phyloP scores from a whole-genome alignment of 108 stramenopile species.

The Craspedostauros australis region DNA sequence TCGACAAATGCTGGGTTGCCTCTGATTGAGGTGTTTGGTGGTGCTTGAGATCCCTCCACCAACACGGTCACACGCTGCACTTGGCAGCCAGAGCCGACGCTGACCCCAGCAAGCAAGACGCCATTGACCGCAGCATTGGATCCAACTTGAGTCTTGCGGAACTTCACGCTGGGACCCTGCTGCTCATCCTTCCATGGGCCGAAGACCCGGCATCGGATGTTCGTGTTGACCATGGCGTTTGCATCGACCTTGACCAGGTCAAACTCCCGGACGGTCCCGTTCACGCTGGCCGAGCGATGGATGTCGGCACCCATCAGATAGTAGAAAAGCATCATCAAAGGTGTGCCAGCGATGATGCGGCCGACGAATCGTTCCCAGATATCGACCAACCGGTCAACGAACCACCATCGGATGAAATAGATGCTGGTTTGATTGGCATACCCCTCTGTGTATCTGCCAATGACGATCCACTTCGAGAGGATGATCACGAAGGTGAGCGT shows the following conservation, averaged over 20 bases:
- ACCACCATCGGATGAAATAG: conserved; percentile 1
- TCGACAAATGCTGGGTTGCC: conserved; percentile 5
- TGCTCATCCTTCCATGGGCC: not conserved
- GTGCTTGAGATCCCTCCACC: conserved; percentile 1
- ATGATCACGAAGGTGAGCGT: too few relatives aligned
- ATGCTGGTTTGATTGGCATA: not conserved
- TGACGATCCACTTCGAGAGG: conserved; percentile 4
- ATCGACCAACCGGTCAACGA: too few relatives aligned
- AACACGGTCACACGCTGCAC: not conserved
- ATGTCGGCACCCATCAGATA: conserved; percentile 4
- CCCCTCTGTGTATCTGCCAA: conserved; percentile 4
- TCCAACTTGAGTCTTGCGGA: not conserved
- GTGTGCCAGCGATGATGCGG: conserved; percentile 1
- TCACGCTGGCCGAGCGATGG: not conserved
- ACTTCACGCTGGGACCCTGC: not conserved
- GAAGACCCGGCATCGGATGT: not conserved
- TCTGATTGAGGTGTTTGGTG: not conserved
- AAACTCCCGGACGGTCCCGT: conserved; percentile 1
- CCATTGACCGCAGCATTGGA: not conserved
- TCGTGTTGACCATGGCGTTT: not conserved
- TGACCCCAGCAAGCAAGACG: not conserved
- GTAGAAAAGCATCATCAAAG: conserved; percentile 3
- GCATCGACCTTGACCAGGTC: not conserved
- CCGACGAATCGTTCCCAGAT: too few relatives aligned
- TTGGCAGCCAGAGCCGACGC: not conserved